Conservation (phyloP, 768 basidiomycete genomes). For the Sporobolomyces pararoseus region DNA sequence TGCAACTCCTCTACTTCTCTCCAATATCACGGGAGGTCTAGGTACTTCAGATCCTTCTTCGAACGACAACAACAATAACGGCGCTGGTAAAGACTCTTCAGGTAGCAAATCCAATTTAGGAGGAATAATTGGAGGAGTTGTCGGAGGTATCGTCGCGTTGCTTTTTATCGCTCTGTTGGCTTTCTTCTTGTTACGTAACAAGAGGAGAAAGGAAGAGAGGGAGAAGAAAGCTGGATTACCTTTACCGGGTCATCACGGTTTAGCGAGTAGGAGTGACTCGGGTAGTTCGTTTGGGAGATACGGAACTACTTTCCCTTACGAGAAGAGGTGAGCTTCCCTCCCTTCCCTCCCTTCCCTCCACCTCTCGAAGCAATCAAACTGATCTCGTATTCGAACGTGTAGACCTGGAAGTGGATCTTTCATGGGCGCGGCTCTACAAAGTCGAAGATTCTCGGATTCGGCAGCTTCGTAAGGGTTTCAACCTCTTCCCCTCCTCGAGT, state of each 20-base stretch:
- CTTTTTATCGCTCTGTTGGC: constrained; percentile 17
- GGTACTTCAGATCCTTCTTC: constrained; percentile 22
- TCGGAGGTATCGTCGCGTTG: constrained; percentile 32
- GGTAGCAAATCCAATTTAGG: constrained; percentile 5
- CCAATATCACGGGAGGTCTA: constrained; percentile 41
- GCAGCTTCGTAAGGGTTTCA: constrained; percentile 2
- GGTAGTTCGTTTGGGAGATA: not conserved
- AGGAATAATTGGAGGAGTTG: constrained; percentile 38
- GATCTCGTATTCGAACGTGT: not conserved
- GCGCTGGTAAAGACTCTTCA: not conserved
- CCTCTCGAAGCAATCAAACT: not conserved
- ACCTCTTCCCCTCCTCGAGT: not conserved
- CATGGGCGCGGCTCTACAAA: constrained; percentile 9
- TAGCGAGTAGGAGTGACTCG: constrained; percentile 22
- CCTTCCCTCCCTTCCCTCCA: too few species aligned
- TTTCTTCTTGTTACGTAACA: constrained; percentile 23
- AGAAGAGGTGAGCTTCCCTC: constrained; percentile 20
- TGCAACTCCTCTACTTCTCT: constrained; percentile 33
- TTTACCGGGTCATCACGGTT: constrained; percentile 10
- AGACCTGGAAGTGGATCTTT: constrained; percentile 3
- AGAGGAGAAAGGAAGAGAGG: constrained; percentile 2
- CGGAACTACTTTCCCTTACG: not conserved
- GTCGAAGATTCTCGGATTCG: constrained; percentile 5
- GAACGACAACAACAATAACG: not conserved
- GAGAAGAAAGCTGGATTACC: not conserved